Conservation (phyloP, 2,329 filamentous ascomycete species). For the Aspergillus pseudonomiae region DNA sequence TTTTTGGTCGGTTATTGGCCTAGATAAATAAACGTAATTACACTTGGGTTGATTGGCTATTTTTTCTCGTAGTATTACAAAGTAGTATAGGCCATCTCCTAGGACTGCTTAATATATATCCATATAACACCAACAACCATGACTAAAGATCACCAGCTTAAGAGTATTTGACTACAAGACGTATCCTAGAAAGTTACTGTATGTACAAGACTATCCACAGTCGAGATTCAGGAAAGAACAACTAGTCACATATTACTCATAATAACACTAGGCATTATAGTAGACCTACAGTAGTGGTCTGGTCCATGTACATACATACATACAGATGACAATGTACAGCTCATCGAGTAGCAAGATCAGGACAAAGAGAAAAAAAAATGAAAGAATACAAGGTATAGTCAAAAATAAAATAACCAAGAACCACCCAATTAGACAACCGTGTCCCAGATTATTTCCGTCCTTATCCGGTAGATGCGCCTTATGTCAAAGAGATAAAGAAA, state of each 20-base stretch:
- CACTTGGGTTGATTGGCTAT: neutral
- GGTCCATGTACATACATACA: constrained; percentile 3
- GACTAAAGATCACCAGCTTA: no score
- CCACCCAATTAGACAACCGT: neutral
- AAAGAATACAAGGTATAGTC: neutral
- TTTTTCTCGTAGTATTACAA: no score
- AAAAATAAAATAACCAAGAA: neutral
- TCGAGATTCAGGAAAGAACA: neutral
- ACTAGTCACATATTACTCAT: neutral
- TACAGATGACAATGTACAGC: neutral
- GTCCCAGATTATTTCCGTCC: neutral
- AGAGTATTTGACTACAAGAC: no score
- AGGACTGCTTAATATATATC: no score
- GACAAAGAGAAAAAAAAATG: constrained; percentile 1
- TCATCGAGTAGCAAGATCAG: constrained; percentile 2
- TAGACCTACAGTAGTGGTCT: neutral
- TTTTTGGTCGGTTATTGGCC: neutral
- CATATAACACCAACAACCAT: no score
- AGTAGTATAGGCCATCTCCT: no score
- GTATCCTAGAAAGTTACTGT: neutral
- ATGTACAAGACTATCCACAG: neutral
- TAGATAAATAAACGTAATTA: constrained; percentile 3
- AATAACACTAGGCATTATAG: neutral
- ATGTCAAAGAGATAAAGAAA: neutral
- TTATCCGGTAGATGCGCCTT: constrained; percentile 1